Base-by-base conservation (phyloP, 2,329 filamentous ascomycete genomes). In the Chaetomium strumarium region DNA sequence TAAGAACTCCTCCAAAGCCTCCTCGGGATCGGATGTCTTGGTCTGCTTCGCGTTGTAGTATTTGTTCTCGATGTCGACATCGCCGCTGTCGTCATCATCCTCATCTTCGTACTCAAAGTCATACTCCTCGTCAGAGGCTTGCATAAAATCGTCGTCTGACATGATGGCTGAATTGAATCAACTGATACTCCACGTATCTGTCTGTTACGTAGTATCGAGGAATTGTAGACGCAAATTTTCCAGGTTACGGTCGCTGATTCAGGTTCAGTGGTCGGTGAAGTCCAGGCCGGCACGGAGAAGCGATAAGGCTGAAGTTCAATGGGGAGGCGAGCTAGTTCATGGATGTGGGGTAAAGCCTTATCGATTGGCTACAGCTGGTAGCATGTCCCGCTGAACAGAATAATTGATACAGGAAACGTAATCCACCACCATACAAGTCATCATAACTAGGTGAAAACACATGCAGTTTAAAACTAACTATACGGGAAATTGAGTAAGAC, bases 21-120 rank as follows among this genome's bases (percentile, higher is more conserved):
- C 90, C 64, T 93, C 83, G 0, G 92, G 90, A 53, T 91, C 90
- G 57, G 85, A 85, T 40, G 78, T 77, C 75, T 97, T 99, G 67
- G 95, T 84, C 73, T 97, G 92, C 73, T 99, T 99, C 40, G 93
- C 93, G 72, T 96, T 97, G 79, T 97, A 99, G 76, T 99, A 99
- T 74, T 96, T 96, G 76, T 99, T 99, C 70, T 99, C 93, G 68
- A 97, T 95, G 61, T 92, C 90, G 63, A 96, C 88, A 68, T 96
- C 90, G 53, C 85, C 90, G 31, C 81, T 83, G 53, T 96, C 86
- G 40, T 95, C 88, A 45, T 93, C 90, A 52, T 96, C 90, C 54
- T 85, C 72, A 63, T 90, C 93, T 68, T 96, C 92, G 71, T 96
- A 97, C 66, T 97, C 92, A 68, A 97, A 97, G 72, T 97, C 93